A percentile compares a stretch with the other conserved stretches of the same genome.
Conservation (phyloP, 768 basidiomycete species). For the Clavaria fumosa region DNA sequence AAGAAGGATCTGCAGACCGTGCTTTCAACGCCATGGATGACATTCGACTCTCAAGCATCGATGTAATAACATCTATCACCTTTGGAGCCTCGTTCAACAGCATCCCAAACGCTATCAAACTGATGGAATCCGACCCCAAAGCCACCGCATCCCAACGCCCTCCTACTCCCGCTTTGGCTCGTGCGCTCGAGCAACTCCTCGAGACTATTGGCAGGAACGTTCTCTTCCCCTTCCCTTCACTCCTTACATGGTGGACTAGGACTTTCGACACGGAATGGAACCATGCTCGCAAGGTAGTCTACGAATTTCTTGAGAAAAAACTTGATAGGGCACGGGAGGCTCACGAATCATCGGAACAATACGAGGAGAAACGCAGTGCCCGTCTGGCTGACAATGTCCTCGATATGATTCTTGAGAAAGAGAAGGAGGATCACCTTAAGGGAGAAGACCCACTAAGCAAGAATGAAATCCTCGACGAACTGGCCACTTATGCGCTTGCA, state of each 20-base stretch:
- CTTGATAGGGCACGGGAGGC: too few species aligned
- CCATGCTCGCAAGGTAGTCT: background rate
- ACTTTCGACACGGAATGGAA: background rate
- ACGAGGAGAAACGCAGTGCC: background rate
- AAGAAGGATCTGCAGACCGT: background rate
- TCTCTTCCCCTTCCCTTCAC: background rate
- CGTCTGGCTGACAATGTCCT: too few species aligned
- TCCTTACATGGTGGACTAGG: constrained; percentile 1
- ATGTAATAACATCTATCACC: background rate
- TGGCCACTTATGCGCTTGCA: too few species aligned
- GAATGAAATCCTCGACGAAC: background rate
- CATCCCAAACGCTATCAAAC: background rate
- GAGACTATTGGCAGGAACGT: background rate
- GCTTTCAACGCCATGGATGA: constrained; percentile 1
- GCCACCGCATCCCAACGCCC: background rate
- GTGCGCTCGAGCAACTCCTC: background rate
- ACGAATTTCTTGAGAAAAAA: background rate
- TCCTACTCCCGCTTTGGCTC: background rate
- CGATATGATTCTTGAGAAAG: too few species aligned
- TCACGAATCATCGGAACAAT: background rate
- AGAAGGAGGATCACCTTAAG: constrained; percentile 1
- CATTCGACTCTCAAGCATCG: too few species aligned
- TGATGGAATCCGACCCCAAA: too few species aligned
- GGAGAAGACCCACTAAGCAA: background rate
- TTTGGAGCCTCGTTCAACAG: constrained; percentile 2